Conservation (phyloP, 116 monocot species). For the Papilionanthe hybrid region DNA sequence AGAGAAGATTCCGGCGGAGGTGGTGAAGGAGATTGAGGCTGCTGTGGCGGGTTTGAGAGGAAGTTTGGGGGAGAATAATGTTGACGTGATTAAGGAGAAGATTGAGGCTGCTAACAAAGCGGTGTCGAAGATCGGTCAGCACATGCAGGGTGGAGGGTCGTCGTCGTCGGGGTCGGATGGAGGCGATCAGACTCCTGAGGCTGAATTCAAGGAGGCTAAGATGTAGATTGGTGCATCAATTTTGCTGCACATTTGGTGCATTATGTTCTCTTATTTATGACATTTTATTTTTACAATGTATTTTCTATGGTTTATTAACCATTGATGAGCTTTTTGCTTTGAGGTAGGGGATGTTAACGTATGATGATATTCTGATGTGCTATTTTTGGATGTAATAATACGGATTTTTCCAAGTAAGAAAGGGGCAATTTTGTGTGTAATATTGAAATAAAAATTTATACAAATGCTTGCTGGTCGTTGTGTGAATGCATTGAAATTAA, state of each 20-base stretch:
- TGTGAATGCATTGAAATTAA: too few species aligned
- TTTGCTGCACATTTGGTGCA: neutral
- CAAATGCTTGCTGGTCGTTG: too few species aligned
- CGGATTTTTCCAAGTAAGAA: neutral
- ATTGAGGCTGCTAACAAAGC: conserved; percentile 54
- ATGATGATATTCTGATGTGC: neutral
- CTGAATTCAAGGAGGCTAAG: conserved; percentile 39
- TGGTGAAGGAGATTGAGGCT: conserved; percentile 39
- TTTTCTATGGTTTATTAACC: too few species aligned
- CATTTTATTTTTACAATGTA: neutral
- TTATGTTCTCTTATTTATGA: neutral
- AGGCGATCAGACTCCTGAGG: conserved; percentile 40
- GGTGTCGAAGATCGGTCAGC: conserved; percentile 54
- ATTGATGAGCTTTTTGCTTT: neutral
- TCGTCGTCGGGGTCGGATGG: conserved; percentile 7
- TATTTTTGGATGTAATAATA: neutral
- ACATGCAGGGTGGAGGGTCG: conserved; percentile 28
- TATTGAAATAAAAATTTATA: too few species aligned
- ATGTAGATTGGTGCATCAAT: conserved; percentile 10
- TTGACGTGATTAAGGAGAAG: conserved; percentile 49
- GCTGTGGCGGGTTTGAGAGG: conserved; percentile 36
- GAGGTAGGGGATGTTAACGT: neutral
- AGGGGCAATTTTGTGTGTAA: neutral
- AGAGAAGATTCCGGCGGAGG: conserved; percentile 48
- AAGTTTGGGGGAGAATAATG: conserved; percentile 25